These are phyloP conservation scores for Eutypella sp. DNA, from an alignment of 2,329 filamentous ascomycete species.

Conservation along the genomic window DNA sequence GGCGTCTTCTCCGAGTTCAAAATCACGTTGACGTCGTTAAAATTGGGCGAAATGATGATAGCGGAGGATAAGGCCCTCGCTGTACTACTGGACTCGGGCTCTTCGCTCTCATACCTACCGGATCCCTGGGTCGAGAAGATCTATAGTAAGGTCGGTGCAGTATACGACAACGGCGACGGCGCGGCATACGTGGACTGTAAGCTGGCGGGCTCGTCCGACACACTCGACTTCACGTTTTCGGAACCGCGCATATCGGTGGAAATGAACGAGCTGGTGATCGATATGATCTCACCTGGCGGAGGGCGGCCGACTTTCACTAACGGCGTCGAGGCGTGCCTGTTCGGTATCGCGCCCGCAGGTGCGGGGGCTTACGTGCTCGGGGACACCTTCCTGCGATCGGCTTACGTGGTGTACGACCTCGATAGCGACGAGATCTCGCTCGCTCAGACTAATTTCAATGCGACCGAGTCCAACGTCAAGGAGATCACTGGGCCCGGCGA, in stretches of 20 bases:
- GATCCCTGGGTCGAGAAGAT: constrained; percentile 40
- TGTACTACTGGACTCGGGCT: constrained; percentile 68
- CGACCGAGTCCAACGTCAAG: constrained; percentile 42
- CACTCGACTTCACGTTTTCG: constrained; percentile 52
- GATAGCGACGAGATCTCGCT: constrained; percentile 67
- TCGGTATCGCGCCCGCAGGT: constrained; percentile 60
- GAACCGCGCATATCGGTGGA: constrained; percentile 48
- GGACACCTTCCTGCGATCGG: constrained; percentile 69
- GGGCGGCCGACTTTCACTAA: constrained; percentile 46
- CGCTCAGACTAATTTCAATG: constrained; percentile 61
- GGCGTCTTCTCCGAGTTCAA: constrained; percentile 58
- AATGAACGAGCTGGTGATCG: constrained; percentile 56
- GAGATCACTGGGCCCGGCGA: constrained; percentile 49
- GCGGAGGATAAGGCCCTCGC: constrained; percentile 48
- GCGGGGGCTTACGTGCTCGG: constrained; percentile 58
- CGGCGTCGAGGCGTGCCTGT: constrained; percentile 55
- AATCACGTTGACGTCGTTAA: constrained; percentile 61
- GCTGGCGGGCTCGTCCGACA: constrained; percentile 35
- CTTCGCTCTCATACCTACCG: constrained; percentile 63
- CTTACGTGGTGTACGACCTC: constrained; percentile 72
- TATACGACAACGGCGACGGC: constrained; percentile 47
- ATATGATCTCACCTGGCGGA: constrained; percentile 42
- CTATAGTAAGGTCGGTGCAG: constrained; percentile 37
- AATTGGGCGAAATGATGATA: constrained; percentile 37
- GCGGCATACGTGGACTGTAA: constrained; percentile 59